Evolutionary conservation across 2,329 filamentous ascomycete species (phyloP).

Genomic region (Alternaria triticina): DNA sequence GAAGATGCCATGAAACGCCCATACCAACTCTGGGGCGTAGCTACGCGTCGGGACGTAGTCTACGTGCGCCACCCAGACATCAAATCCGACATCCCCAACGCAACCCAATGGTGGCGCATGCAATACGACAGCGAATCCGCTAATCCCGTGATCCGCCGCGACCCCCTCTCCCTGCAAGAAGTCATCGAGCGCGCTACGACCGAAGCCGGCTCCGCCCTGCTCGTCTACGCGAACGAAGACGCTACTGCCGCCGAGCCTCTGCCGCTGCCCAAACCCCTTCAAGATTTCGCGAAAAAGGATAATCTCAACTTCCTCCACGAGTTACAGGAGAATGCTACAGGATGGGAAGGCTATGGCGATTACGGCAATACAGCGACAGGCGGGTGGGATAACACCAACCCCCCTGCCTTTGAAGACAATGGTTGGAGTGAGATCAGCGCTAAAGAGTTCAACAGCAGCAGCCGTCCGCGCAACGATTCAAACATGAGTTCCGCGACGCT

Average conservation of each 20-base stretch:
- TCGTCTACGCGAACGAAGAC: conserved; percentile 65
- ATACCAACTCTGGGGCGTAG: conserved; percentile 65
- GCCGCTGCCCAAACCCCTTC: conserved; percentile 34
- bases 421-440: conserved; percentile 32
- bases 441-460: conserved; percentile 22
- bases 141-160: conserved; percentile 33
- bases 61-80: conserved; percentile 58
- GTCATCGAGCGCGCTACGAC: conserved; percentile 61
- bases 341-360: conserved; percentile 22
- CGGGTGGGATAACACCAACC: conserved; percentile 23
- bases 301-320: conserved; percentile 49
- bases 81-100: conserved; percentile 19
- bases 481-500: conserved; percentile 37
- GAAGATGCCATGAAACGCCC: conserved; percentile 42
- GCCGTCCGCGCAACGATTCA: conserved; percentile 14
- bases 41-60: conserved; percentile 63
- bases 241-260: conserved; percentile 27
- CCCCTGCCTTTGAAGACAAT: conserved; percentile 17
- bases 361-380: conserved; percentile 10
- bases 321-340: conserved; percentile 22
- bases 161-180: conserved; percentile 57
- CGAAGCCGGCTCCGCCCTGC: conserved; percentile 60
- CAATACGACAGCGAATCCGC: conserved; percentile 38
- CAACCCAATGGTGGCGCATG: conserved; percentile 46
- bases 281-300: conserved; percentile 58